phyloP scores from a whole-genome alignment of 352 stramenopile genomes.

The Phytophthora pluvialis region DNA sequence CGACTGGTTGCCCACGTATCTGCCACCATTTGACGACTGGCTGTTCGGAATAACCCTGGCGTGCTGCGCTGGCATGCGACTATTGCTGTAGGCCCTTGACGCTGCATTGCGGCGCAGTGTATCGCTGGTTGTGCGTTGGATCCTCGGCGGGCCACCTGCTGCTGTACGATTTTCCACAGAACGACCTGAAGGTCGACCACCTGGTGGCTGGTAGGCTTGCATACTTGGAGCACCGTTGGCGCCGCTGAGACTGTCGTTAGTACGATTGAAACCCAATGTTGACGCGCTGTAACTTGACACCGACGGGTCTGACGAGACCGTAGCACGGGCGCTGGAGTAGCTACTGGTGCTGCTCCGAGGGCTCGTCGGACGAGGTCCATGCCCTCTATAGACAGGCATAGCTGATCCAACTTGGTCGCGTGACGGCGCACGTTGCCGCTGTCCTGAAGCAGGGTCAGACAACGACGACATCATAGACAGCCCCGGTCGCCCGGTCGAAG shows the following conservation, averaged over 20 bases:
- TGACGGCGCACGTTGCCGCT: slow-evolving; percentile 23
- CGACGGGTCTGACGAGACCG: slow-evolving; percentile 29
- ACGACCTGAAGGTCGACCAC: slow-evolving; percentile 6
- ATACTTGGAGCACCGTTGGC: slow-evolving; percentile 7
- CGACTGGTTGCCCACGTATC: slow-evolving; percentile 28
- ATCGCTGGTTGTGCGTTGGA: slow-evolving; percentile 27
- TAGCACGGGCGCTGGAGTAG: slow-evolving; percentile 30
- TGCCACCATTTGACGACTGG: slow-evolving; percentile 11
- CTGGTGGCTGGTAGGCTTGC: slow-evolving; percentile 20
- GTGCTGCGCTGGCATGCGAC: not conserved
- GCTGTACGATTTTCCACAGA: slow-evolving; percentile 24
- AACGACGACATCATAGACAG: slow-evolving; percentile 36
- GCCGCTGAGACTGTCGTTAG: slow-evolving; percentile 20
- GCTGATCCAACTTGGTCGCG: slow-evolving; percentile 22
- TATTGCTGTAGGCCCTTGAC: slow-evolving; percentile 12
- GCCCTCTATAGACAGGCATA: slow-evolving; percentile 14
- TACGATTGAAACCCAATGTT: slow-evolving; percentile 9
- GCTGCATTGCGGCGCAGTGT: slow-evolving; percentile 17
- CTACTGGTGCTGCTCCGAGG: slow-evolving; percentile 34
- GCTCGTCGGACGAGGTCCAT: slow-evolving; percentile 16
- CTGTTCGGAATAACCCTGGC: slow-evolving; percentile 1
- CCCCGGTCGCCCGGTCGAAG: slow-evolving; percentile 18
- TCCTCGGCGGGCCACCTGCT: slow-evolving; percentile 1
- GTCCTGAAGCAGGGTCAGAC: slow-evolving; percentile 22
- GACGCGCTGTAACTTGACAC: slow-evolving; percentile 22